Conservation (phyloP, 371 early-diverging fungal genomes). For the Capillidium heterosporum region DNA sequence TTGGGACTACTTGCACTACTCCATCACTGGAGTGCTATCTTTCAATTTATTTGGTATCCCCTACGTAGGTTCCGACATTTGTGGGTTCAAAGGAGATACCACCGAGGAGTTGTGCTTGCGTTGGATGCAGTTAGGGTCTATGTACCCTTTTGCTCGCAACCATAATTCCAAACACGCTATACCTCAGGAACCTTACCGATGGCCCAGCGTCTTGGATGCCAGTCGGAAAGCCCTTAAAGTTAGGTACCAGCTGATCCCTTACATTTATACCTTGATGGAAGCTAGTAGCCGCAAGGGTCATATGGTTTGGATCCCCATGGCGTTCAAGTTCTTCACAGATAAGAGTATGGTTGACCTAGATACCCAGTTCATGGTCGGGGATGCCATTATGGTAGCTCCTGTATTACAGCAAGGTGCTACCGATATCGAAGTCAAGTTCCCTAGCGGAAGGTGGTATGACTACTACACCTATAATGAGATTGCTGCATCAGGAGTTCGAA, state of each 20-base stretch:
- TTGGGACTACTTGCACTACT: constrained; percentile 28
- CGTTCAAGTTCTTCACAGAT: constrained; percentile 61
- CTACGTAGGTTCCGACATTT: constrained; percentile 41
- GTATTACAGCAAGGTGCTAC: constrained; percentile 33
- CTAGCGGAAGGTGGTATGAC: constrained; percentile 17
- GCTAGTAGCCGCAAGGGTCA: constrained; percentile 19
- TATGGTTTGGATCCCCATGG: constrained; percentile 50
- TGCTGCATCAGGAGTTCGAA: no score
- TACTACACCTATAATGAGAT: no score
- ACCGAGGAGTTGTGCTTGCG: constrained; percentile 35
- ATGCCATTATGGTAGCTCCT: constrained; percentile 54
- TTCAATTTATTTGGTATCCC: constrained; percentile 49
- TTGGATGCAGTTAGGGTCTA: constrained; percentile 52
- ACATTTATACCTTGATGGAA: constrained; percentile 34
- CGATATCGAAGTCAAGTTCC: constrained; percentile 43
- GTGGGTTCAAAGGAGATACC: constrained; percentile 37
- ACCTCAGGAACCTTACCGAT: constrained; percentile 36
- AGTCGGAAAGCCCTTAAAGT: constrained; percentile 24
- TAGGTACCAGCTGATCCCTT: constrained; percentile 42
- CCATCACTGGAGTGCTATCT: constrained; percentile 31
- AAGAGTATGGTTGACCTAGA: constrained; percentile 47
- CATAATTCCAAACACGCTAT: constrained; percentile 38
- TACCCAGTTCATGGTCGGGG: constrained; percentile 70
- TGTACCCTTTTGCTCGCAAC: constrained; percentile 54
- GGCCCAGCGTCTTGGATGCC: constrained; percentile 22